Evolutionary conservation across 306 rosid genomes (phyloP).

Genomic region (Astragalus membranaceus): DNA sequence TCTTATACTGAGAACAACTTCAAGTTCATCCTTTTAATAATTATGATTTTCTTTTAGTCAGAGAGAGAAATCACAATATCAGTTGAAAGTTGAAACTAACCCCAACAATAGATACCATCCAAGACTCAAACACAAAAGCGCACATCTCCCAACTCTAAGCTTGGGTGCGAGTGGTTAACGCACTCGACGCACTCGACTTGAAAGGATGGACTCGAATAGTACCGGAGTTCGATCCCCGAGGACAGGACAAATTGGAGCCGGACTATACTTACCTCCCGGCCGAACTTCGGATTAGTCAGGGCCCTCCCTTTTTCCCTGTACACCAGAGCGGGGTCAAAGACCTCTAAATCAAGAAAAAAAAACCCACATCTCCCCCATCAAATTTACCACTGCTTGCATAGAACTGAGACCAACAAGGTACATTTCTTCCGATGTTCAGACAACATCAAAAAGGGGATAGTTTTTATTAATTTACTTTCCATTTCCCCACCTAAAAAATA

Average conservation of each 20-base stretch:
- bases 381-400: background rate
- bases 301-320: too few relatives aligned
- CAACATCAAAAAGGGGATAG: slow-evolving; percentile 3
- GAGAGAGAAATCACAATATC: background rate
- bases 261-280: too few relatives aligned
- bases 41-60: background rate
- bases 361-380: background rate
- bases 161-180: too few relatives aligned
- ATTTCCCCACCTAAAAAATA: background rate
- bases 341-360: too few relatives aligned
- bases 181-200: too few relatives aligned
- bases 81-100: background rate
- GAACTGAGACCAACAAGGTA: background rate
- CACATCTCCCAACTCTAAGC: background rate
- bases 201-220: too few relatives aligned
- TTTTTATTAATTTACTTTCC: background rate
- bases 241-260: too few relatives aligned
- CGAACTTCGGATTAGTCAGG: too few relatives aligned
- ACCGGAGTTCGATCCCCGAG: too few relatives aligned
- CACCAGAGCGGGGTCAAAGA: too few relatives aligned
- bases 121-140: slow-evolving; percentile 4
- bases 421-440: slow-evolving; percentile 19
- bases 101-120: background rate
- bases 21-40: background rate
- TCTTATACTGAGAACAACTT: background rate